Percentiles rank a stretch among this genome's conserved stretches.
phyloP scores from a whole-genome alignment of 305 asterid species.

The Striga hermonthica region DNA sequence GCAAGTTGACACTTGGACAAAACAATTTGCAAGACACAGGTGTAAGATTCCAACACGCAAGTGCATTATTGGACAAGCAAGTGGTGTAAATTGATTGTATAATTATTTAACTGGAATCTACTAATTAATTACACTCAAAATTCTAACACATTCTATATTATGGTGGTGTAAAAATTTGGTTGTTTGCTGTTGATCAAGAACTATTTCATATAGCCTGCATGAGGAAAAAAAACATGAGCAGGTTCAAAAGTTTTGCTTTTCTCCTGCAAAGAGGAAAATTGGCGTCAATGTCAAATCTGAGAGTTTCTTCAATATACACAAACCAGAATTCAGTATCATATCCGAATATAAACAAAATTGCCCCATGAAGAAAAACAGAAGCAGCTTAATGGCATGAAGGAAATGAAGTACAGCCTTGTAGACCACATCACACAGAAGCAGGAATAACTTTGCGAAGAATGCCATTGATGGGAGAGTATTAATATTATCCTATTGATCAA shows the following conservation, averaged over 20 bases:
- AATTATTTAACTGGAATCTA: no score
- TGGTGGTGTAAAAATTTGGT: no score
- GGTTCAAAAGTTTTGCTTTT: not conserved
- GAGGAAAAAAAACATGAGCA: no score
- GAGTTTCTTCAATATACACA: conserved; percentile 22
- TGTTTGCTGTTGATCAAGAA: no score
- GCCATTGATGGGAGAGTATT: conserved; percentile 9
- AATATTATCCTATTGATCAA: conserved; percentile 34
- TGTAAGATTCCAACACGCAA: no score
- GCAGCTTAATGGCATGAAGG: not conserved
- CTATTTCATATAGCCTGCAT: not conserved
- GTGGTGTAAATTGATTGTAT: no score
- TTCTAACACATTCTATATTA: no score
- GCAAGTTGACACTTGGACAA: no score
- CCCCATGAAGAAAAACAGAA: conserved; percentile 1
- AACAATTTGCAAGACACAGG: no score
- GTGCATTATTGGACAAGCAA: no score
- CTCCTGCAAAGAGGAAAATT: not conserved
- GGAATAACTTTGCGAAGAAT: conserved; percentile 15
- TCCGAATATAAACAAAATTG: no score
- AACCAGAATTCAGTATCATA: not conserved
- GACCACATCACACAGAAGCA: conserved; percentile 16
- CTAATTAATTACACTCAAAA: no score
- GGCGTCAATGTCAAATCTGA: not conserved
- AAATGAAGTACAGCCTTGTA: conserved; percentile 23